These are phyloP conservation scores for Penicillium hesseltinei DNA, from an alignment of 2,329 filamentous ascomycete species.

Conservation along the genomic window DNA sequence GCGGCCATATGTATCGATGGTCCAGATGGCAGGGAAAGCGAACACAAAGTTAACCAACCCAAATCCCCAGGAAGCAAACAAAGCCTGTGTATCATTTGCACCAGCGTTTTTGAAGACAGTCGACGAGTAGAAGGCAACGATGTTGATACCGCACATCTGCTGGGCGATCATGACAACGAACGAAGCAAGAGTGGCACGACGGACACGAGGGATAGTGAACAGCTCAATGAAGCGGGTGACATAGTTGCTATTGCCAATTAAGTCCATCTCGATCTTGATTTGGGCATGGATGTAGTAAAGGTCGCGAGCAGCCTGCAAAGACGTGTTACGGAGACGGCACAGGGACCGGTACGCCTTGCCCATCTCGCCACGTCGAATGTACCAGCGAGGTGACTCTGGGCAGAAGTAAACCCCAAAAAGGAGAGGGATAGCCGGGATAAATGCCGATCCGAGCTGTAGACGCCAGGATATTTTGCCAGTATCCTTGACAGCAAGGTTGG, in stretches of 20 bases:
- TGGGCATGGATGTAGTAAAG: slow-evolving; percentile 60
- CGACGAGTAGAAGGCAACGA: slow-evolving; percentile 73
- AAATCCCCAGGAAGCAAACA: slow-evolving; percentile 64
- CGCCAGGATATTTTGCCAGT: slow-evolving; percentile 61
- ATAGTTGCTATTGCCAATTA: slow-evolving; percentile 54
- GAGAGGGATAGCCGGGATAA: slow-evolving; percentile 63
- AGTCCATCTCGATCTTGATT: slow-evolving; percentile 47
- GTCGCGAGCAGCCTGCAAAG: slow-evolving; percentile 61
- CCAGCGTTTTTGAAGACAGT: slow-evolving; percentile 57
- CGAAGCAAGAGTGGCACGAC: slow-evolving; percentile 68
- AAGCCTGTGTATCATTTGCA: slow-evolving; percentile 54
- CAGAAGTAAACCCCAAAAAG: slow-evolving; percentile 59
- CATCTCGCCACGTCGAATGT: slow-evolving; percentile 65
- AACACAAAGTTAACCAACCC: slow-evolving; percentile 65
- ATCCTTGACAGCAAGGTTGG: slow-evolving; percentile 63
- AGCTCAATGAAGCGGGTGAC: slow-evolving; percentile 57
- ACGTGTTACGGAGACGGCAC: slow-evolving; percentile 55
- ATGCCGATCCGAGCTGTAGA: slow-evolving; percentile 62
- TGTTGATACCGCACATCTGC: slow-evolving; percentile 70
- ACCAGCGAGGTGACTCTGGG: slow-evolving; percentile 66
- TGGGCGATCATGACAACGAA: slow-evolving; percentile 78
- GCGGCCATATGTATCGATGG: slow-evolving; percentile 67
- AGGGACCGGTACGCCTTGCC: slow-evolving; percentile 60
- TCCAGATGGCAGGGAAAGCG: slow-evolving; percentile 63
- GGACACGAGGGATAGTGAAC: slow-evolving; percentile 50